Conservation (phyloP, 108 stramenopile species). For the Fragilaria radians region DNA sequence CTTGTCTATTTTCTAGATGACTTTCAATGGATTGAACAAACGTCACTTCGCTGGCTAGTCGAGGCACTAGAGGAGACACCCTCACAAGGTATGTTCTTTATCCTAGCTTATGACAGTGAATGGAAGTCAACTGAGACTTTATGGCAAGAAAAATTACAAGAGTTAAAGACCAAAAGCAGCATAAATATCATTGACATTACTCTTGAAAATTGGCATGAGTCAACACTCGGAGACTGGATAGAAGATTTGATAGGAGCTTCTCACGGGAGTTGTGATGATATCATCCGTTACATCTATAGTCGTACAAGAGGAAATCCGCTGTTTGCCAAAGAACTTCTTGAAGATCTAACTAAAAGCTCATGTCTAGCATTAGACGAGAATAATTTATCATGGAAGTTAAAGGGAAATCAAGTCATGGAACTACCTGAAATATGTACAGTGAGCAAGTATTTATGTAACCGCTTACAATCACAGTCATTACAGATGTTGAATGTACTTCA, state of each 20-base stretch:
- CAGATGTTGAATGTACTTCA: constrained; percentile 27
- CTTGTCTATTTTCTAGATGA: background rate
- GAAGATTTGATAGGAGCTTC: background rate
- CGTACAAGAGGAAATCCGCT: background rate
- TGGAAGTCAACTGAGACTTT: background rate
- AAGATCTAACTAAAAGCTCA: background rate
- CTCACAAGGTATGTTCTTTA: background rate
- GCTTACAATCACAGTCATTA: background rate
- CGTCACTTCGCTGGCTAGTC: background rate
- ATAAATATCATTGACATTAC: background rate
- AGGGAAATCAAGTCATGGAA: background rate
- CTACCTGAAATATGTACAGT: background rate
- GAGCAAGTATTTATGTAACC: background rate
- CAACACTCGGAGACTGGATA: background rate
- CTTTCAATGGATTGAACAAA: background rate
- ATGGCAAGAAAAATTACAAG: background rate
- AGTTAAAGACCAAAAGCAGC: background rate
- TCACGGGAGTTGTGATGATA: background rate
- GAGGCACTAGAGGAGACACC: background rate
- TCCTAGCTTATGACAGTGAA: background rate
- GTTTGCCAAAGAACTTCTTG: background rate
- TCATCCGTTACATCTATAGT: background rate
- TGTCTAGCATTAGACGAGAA: background rate
- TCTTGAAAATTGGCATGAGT: background rate
- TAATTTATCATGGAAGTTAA: background rate